Evolutionary conservation across 805 yeast genomes (phyloP).

Genomic region (Candida manassasensis): DNA sequence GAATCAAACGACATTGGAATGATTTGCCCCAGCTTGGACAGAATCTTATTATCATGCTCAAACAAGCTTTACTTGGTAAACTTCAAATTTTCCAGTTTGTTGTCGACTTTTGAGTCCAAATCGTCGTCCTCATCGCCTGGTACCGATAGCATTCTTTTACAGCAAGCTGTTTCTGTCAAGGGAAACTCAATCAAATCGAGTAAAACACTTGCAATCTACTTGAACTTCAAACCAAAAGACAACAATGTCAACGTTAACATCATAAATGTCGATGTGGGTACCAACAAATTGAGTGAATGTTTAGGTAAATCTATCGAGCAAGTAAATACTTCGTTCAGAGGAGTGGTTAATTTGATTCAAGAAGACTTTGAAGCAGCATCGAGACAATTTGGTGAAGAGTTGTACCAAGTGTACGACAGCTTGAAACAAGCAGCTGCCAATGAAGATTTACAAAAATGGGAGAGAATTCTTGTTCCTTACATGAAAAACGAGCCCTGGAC

Average conservation of each 20-base stretch:
- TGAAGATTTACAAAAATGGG: slow-evolving; percentile 22
- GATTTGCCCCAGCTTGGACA: slow-evolving; percentile 38
- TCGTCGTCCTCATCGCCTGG: slow-evolving; percentile 10
- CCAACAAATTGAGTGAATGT: slow-evolving; percentile 63
- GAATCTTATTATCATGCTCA: slow-evolving; percentile 41
- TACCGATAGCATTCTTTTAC: slow-evolving; percentile 23
- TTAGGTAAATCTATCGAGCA: slow-evolving; percentile 54
- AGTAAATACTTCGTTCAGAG: slow-evolving; percentile 8
- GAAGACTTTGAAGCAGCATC: slow-evolving; percentile 16
- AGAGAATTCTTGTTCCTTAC: slow-evolving; percentile 23
- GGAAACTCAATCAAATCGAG: slow-evolving; percentile 41
- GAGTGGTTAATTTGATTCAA: slow-evolving; percentile 19
- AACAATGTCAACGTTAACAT: slow-evolving; percentile 41
- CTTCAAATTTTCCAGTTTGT: slow-evolving; percentile 38
- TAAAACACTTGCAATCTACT: slow-evolving; percentile 38
- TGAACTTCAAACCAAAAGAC: slow-evolving; percentile 38
- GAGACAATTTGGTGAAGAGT: slow-evolving; percentile 12
- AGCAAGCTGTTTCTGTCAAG: slow-evolving; percentile 29
- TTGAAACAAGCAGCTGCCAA: slow-evolving; percentile 17
- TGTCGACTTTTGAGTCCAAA: slow-evolving; percentile 21
- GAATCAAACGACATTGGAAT: slow-evolving; percentile 23
- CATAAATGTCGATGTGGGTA: slow-evolving; percentile 55
- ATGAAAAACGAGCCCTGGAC: slow-evolving; percentile 25
- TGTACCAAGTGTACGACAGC: slow-evolving; percentile 20
- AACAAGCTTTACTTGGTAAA: slow-evolving; percentile 42